Evolutionary conservation across 2,329 filamentous ascomycete species (phyloP), one percentile per base, ranked within the genome.

Genomic region (Grosmannia huntii): DNA sequence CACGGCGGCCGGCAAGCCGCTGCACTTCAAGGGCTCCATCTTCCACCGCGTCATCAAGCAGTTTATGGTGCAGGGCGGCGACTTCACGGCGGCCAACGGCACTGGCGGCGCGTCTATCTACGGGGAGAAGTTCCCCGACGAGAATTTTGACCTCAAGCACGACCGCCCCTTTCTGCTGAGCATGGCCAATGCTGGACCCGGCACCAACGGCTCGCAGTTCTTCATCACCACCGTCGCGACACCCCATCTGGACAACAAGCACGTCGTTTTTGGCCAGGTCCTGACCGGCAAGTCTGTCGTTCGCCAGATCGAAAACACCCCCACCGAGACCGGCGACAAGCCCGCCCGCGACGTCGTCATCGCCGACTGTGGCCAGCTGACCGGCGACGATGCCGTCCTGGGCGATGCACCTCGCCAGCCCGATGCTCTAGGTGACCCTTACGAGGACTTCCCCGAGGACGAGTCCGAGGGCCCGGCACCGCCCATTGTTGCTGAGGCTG

Each of bases 11-110:
- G 91, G 90, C 70, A 91, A 91, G 75, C 87, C 86, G 52, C 81
- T 99, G 57, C 87, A 89, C 77, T 99, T 90, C 83, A 96, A 96
- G 79, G 87, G 89, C 65, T 95, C 89, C 61, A 78, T 76, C 66
- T 97, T 99, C 79, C 92, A 99, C 78, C 88, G 92, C 56, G 88
- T 99, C 63, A 99, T 99, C 77, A 96, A 96, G 79, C 83, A 89
- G 67, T 99, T 99, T 75, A 97, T 99, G 92, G 94, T 96, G 68
- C 88, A 96, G 76, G 91, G 94, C 69, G 92, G 94, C 73, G 94
- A 97, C 73, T 99, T 99, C 72, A 99, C 92, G 54, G 85, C 83
- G 58, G 90, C 90, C 70, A 92, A 97, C 70, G 94, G 92, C 64
- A 97, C 92, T 28, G 92, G 92, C 63, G 92, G 92, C 68, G 94